phyloP scores from a whole-genome alignment of 768 basidiomycete species.

The Phlebiopsis gigantea region DNA sequence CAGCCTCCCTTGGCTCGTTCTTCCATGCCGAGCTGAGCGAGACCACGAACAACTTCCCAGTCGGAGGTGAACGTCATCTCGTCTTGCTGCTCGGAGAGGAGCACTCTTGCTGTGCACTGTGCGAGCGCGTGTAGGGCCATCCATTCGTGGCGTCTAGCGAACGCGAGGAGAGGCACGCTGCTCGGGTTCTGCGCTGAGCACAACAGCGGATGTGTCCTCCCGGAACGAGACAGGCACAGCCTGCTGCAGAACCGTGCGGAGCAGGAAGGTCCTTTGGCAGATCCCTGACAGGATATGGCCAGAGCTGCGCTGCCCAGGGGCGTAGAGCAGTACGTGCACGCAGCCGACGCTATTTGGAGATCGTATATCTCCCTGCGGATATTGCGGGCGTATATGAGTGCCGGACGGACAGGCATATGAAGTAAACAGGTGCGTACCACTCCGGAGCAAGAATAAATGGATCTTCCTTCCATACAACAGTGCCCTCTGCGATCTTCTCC shows the following conservation, averaged over 20 bases:
- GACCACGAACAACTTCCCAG: conserved; percentile 48
- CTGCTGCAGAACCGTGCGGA: conserved; percentile 75
- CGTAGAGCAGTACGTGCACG: conserved; percentile 75
- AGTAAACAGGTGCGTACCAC: conserved; percentile 42
- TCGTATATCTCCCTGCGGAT: conserved; percentile 72
- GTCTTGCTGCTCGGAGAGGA: conserved; percentile 49
- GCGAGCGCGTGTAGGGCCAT: conserved; percentile 72
- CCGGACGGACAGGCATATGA: not conserved
- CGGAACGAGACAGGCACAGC: conserved; percentile 65
- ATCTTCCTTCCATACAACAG: conserved; percentile 82
- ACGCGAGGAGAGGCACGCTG: conserved; percentile 51
- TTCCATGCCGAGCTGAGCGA: conserved; percentile 77
- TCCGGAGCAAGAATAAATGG: conserved; percentile 79
- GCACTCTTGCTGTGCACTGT: conserved; percentile 57
- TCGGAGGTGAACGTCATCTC: conserved; percentile 39
- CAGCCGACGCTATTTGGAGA: conserved; percentile 49
- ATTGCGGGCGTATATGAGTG: not conserved
- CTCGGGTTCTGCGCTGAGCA: conserved; percentile 75
- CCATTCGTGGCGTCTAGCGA: conserved; percentile 59
- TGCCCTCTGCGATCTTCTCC: conserved; percentile 61
- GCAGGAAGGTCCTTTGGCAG: conserved; percentile 37
- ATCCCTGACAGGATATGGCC: conserved; percentile 48
- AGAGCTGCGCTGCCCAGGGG: conserved; percentile 42
- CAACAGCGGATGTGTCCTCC: conserved; percentile 60
- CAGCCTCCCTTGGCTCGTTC: conserved; percentile 45